Percentiles rank a stretch among this genome's conserved stretches.
Evolutionary conservation across 1,139 yeast species (phyloP).

Genomic region (Scheffersomyces lignicola): DNA sequence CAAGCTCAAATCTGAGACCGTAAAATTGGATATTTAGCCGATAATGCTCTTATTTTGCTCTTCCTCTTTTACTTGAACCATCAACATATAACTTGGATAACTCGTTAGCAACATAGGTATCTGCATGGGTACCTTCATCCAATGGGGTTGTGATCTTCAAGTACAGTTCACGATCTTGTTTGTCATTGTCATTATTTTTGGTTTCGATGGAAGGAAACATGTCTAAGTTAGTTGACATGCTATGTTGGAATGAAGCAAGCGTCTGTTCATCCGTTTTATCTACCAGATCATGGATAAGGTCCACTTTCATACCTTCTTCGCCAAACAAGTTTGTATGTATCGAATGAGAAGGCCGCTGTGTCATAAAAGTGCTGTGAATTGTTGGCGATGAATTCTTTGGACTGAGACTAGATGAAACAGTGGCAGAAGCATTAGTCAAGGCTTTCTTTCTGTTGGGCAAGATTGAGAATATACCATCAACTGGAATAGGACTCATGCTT

Average conservation of each 20-base stretch:
- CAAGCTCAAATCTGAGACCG: not conserved
- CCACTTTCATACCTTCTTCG: not conserved
- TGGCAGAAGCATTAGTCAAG: no score
- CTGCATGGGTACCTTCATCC: not conserved
- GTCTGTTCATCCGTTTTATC: not conserved
- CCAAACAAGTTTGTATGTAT: not conserved
- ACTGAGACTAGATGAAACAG: not conserved
- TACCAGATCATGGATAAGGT: not conserved
- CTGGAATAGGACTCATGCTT: slow-evolving; percentile 7
- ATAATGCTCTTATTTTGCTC: slow-evolving; percentile 3
- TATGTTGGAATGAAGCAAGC: not conserved
- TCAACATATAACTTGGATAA: slow-evolving; percentile 1
- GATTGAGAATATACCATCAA: not conserved
- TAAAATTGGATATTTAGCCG: no score
- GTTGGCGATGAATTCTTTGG: not conserved
- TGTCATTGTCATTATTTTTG: not conserved
- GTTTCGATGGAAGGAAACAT: slow-evolving; percentile 1
- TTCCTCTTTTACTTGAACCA: not conserved
- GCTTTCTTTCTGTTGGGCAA: slow-evolving; percentile 1
- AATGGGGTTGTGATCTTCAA: not conserved
- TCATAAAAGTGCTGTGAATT: not conserved
- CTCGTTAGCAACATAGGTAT: not conserved
- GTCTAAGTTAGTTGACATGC: not conserved
- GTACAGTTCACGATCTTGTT: no score
- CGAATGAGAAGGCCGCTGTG: not conserved